Base-by-base conservation (phyloP, 2,329 filamentous ascomycete species). In the Pseudocercospora vitis region DNA sequence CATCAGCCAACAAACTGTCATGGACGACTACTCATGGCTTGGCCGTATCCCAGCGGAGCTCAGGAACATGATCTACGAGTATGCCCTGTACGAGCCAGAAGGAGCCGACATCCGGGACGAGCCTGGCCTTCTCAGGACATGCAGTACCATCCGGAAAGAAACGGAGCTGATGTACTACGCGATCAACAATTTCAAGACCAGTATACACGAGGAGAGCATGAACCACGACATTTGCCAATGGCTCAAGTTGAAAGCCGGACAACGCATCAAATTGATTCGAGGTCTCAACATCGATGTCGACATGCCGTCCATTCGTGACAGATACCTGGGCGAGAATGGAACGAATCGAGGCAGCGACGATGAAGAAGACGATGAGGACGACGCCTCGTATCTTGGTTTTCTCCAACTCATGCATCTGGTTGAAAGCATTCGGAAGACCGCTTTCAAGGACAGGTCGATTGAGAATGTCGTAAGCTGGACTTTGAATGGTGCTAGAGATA, bases 161-260 rank as follows among this genome's bases (percentile, higher is more conserved):
- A 52, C 62, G 16, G 51, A 62, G 35, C 54, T 56, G 26, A 59
- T 64, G 50, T 65, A 59, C 52, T 65, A 62, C 32, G 42, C 53
- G 3, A 48, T 55, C 35, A 64, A 62, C 53, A 32, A 35, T 4
- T 65, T 64, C 50, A 52, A 48, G 3, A 33, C 31, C 9, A 40
- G 28, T 11, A 50, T 58, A 4, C 47, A 58, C 21, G 58, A 60
- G 42, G 53, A 56, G 7, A 23, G 45, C 3, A 51, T 52, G 24
- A 33, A 48, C 26, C 52, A 56, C 44, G 31, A 31, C 4, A 14
- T 58, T 14, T 60, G 56, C 31, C 14, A 37, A 21, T 60, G 58
- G 58, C 53, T 60, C 3, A 47, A 51, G 14, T 9, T 5, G 1
- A 58, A 58, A 29, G 21, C 56, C 8, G 50, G 42, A n/a, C 24